phyloP scores from a whole-genome alignment of 2,329 filamentous ascomycete species.

The Pestalotiopsis fici region DNA sequence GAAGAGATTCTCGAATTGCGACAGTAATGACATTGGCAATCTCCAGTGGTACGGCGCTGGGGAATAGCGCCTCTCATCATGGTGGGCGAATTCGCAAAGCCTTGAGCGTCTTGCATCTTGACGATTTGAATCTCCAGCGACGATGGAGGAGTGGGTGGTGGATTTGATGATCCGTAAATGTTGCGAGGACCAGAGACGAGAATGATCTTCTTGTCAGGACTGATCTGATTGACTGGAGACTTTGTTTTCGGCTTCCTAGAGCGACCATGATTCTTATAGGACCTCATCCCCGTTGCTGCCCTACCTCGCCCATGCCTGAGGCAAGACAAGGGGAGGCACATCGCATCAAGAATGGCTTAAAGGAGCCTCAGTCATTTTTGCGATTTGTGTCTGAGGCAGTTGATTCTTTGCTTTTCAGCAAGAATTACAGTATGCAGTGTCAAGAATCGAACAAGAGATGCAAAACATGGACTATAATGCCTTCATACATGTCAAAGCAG shows the following conservation, averaged over 20 bases:
- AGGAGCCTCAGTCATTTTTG: not conserved
- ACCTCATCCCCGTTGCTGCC: not conserved
- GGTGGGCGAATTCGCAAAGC: not conserved
- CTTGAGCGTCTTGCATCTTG: not conserved
- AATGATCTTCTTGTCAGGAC: not conserved
- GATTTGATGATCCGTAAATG: not conserved
- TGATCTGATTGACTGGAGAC: not conserved
- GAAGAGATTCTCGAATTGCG: not conserved
- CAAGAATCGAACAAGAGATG: not conserved
- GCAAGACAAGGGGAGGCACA: conserved; percentile 6
- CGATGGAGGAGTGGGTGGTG: not conserved
- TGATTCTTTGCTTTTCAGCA: not conserved
- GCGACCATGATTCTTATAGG: not conserved
- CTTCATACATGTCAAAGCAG: not conserved
- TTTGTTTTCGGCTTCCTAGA: not conserved
- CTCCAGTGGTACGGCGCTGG: not conserved
- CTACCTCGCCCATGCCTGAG: conserved; percentile 10
- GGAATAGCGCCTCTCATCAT: not conserved
- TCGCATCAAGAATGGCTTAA: not conserved
- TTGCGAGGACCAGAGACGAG: not conserved
- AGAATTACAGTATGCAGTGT: not conserved
- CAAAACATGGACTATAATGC: not conserved
- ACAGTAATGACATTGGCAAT: not conserved
- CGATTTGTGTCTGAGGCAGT: not conserved
- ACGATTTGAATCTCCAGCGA: not conserved